phyloP scores from a whole-genome alignment of 805 yeast genomes.

The Millerago galiae region DNA sequence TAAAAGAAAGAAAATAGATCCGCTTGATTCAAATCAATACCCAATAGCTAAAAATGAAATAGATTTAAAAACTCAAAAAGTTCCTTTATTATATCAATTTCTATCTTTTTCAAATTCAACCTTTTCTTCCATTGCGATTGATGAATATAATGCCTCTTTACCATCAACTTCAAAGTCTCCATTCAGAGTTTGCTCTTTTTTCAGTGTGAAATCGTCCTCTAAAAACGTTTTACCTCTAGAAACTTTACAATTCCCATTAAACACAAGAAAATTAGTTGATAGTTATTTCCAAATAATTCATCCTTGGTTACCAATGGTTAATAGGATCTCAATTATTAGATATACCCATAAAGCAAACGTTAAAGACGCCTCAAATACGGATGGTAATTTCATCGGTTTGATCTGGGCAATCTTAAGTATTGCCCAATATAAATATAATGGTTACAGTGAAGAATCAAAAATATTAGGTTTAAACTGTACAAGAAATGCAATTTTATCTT shows the following conservation, averaged over 20 bases:
- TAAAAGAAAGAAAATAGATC: neutral
- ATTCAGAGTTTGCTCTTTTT: neutral
- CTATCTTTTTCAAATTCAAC: neutral
- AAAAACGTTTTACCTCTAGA: neutral
- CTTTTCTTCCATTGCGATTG: neutral
- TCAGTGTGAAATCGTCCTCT: neutral
- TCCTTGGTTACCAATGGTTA: neutral
- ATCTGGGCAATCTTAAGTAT: neutral
- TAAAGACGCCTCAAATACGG: neutral
- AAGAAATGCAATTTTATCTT: neutral
- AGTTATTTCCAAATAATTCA: neutral
- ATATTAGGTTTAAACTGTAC: neutral
- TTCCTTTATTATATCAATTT: neutral
- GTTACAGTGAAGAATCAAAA: neutral
- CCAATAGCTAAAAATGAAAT: neutral
- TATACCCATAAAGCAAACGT: neutral
- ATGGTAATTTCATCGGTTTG: neutral
- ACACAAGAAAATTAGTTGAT: neutral
- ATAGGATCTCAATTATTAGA: neutral
- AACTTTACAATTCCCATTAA: neutral
- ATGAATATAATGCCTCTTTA: neutral
- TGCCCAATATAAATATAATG: neutral
- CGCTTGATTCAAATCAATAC: neutral
- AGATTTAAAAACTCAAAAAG: neutral
- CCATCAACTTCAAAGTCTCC: neutral